Conservation (phyloP, 345 rosid genomes). For the Syzygium grande region DNA sequence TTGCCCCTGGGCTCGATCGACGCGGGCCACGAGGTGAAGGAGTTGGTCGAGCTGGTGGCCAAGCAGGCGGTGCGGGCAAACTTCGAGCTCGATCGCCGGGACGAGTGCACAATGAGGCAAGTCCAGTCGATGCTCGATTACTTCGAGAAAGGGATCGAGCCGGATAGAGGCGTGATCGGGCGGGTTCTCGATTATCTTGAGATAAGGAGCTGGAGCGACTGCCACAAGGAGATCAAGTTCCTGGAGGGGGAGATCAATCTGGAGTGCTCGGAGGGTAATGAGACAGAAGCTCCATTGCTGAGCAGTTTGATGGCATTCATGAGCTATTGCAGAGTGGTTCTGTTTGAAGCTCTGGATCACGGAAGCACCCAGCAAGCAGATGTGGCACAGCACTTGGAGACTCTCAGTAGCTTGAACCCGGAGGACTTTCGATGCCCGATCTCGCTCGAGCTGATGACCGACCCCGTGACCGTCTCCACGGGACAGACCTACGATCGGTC, state of each 20-base stretch:
- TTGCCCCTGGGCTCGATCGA: constrained; percentile 42
- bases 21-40: constrained; percentile 57
- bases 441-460: constrained; percentile 77
- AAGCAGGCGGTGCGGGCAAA: constrained; percentile 44
- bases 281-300: constrained; percentile 37
- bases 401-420: constrained; percentile 39
- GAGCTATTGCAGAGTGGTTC: constrained; percentile 61
- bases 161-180: constrained; percentile 27
- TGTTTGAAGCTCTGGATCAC: constrained; percentile 28
- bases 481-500: constrained; percentile 88
- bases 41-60: constrained; percentile 53
- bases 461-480: constrained; percentile 72
- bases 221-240: constrained; percentile 48
- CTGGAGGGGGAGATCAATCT: constrained; percentile 40
- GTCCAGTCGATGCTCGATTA: constrained; percentile 21
- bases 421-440: constrained; percentile 87
- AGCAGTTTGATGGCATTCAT: constrained; percentile 52
- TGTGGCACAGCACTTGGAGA: constrained; percentile 23
- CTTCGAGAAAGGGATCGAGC: constrained; percentile 48
- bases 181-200: constrained; percentile 43
- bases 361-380: constrained; percentile 12
- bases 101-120: constrained; percentile 33
- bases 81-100: constrained; percentile 33
- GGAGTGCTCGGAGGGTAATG: constrained; percentile 23
- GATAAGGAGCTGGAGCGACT: constrained; percentile 53